Base-by-base conservation (phyloP, 2,329 filamentous ascomycete species). In the Colletotrichum tamarilloi region DNA sequence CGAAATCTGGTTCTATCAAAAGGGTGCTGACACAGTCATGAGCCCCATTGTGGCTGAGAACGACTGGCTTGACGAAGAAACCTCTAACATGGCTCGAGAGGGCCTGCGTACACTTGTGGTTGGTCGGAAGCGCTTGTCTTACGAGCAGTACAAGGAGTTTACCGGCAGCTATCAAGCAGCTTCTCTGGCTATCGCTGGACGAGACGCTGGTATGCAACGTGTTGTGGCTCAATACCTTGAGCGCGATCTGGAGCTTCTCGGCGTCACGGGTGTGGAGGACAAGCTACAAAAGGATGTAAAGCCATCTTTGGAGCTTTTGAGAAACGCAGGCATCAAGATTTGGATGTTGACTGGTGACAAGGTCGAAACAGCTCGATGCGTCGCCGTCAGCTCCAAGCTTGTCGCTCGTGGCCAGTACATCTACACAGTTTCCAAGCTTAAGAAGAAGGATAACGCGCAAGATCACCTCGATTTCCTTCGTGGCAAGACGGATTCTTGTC, bases 291-390 rank as follows among this genome's bases (percentile, higher is more conserved):
- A 92, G 75, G 95, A 98, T 79, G 97, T 99, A 79, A 99, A 98
- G 82, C 94, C 96, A 1, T 98, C 95, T 0, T 88, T 99, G 6
- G 97, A 99, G 82, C 90, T 99, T 5, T 89, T 99, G 65, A 94
- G 97, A 76, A 99, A 99, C 78, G 97, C 97, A 0, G 97, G 97
- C 30, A 97, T 99, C 84, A 98, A 98, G 83, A 98, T 99, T 63
- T 99, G 97, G 97, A 99, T 99, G 97, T 87, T 99, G 81, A 99
- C 97, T 0, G 97, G 97, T 59, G 97, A 99, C 87, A 99, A 99
- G 84, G 94, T 99, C 3, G 97, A 99, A 84, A 99, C 97, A 16
- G 97, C 97, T 19, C 92, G 97, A 46, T 99, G 97, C 82, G 96
- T 99, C 14, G 97, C 97, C 2, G 93, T 99, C 56, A 97, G 94